Evolutionary conservation across 2,329 filamentous ascomycete genomes (phyloP).

Genomic region (Penicillium brevicompactum): DNA sequence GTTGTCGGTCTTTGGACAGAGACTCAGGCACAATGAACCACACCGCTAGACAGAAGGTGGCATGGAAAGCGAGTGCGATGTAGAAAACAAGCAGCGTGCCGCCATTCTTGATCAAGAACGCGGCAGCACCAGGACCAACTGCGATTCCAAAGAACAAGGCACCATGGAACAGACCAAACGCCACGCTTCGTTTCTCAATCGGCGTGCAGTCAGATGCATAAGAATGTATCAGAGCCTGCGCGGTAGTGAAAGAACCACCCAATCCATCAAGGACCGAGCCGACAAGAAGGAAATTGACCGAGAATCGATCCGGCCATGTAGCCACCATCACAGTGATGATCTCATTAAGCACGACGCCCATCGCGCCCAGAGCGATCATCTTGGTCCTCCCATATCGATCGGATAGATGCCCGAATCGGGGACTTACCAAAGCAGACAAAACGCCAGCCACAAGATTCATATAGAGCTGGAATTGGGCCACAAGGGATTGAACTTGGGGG

Average conservation of each 20-base stretch:
- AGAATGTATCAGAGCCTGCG: constrained; percentile 76
- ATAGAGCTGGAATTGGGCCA: constrained; percentile 77
- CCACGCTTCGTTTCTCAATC: constrained; percentile 75
- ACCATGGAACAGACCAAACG: constrained; percentile 87
- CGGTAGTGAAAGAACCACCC: constrained; percentile 84
- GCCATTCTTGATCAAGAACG: constrained; percentile 73
- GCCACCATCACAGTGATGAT: constrained; percentile 76
- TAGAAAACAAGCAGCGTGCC: constrained; percentile 83
- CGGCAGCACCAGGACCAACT: constrained; percentile 78
- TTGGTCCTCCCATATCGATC: constrained; percentile 81
- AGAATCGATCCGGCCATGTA: constrained; percentile 69
- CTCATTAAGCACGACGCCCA: constrained; percentile 75
- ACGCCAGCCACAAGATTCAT: constrained; percentile 73
- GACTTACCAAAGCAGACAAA: constrained; percentile 77
- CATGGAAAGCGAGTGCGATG: constrained; percentile 71
- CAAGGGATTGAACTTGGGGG: constrained; percentile 74
- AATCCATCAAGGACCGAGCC: constrained; percentile 80
- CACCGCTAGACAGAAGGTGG: constrained; percentile 72
- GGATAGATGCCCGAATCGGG: constrained; percentile 80
- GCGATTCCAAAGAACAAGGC: constrained; percentile 89
- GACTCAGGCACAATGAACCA: constrained; percentile 80
- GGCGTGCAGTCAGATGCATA: constrained; percentile 89
- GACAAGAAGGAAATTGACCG: constrained; percentile 77
- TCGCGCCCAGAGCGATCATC: constrained; percentile 71
- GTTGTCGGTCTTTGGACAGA: constrained; percentile 71